phyloP scores from a whole-genome alignment of 441 rosid species.

The Pelargonium australe region DNA sequence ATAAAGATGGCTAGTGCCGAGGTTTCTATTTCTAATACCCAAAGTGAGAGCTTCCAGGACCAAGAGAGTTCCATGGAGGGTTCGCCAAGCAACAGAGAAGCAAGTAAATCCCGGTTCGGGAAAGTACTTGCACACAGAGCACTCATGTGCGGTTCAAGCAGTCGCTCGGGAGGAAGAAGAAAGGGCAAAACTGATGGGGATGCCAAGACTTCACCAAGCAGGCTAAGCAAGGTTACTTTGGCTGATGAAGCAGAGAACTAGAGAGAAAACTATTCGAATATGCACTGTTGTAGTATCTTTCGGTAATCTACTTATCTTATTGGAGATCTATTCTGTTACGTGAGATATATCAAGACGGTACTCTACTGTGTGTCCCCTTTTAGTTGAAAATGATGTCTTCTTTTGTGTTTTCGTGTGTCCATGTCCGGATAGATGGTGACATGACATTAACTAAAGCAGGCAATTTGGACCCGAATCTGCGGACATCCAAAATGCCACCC shows the following conservation, averaged over 20 bases:
- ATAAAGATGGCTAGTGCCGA: slow-evolving; percentile 31
- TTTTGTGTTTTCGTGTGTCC: too few species aligned
- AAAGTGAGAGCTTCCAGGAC: slow-evolving; percentile 16
- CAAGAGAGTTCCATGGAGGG: slow-evolving; percentile 16
- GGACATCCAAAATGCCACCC: too few species aligned
- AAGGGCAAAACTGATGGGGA: slow-evolving; percentile 27
- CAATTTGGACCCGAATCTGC: too few species aligned
- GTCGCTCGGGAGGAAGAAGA: slow-evolving; percentile 31
- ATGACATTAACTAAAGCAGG: too few species aligned
- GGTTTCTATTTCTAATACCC: slow-evolving; percentile 15
- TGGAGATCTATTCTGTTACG: neutral
- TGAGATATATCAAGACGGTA: neutral
- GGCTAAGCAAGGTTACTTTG: slow-evolving; percentile 50
- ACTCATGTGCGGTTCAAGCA: slow-evolving; percentile 28
- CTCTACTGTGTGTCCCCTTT: too few species aligned
- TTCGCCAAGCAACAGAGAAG: slow-evolving; percentile 13
- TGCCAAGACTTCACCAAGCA: slow-evolving; percentile 34
- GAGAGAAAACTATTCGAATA: neutral
- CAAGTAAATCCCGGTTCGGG: slow-evolving; percentile 29
- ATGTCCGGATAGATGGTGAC: too few species aligned
- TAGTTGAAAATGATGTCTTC: too few species aligned
- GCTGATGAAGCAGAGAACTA: slow-evolving; percentile 30
- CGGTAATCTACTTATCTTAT: neutral
- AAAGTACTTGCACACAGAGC: slow-evolving; percentile 54
- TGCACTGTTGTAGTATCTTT: too few species aligned